Base-by-base conservation (phyloP, 1,139 yeast species). In the Saccharomyces hybrid region DNA sequence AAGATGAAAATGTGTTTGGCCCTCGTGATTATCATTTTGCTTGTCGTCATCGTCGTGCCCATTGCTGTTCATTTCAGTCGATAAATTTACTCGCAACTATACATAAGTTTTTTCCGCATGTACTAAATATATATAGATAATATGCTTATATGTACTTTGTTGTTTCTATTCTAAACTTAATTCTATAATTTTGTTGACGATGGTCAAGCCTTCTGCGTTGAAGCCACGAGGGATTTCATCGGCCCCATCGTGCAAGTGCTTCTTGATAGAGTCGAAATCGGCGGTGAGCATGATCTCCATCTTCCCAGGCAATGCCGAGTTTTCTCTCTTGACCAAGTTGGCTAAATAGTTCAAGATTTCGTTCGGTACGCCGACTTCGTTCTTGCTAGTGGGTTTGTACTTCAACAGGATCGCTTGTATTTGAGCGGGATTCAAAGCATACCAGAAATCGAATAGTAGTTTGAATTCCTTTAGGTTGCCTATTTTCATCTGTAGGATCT, bases 371-470 rank as follows among this genome's bases (percentile, higher is more conserved):
- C 97, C 97, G 5, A 89, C 82, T 74, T 93, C 98, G 68, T 90
- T 90, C 68, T 90, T 97, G 26, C 11, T 20, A 14, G 96, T 96
- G 59, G 86, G 87, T 60, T 83, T 83, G 70, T 93, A 93, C 71
- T 88, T 95, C 48, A 91, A 80, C 62, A 93, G 83, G 67, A 93
- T 77, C 70, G 88, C 87, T 73, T 93, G 98, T 61, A 93, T 84
- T 76, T 93, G 99, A 30, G 86, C 82, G 30, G 97, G 96, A 64
- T 86, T 88, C 74, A 93, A 80, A 7, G 93, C 86, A 78, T 90
- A 89, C 75, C 99, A 93, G 62, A 93, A 90, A 67, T 93, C 98
- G 73, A 88, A 88, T 59, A 93, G 86, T 56, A 93, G 87, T 63
- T 86, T 93, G 66, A 91, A 86, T 71, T 93, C 99, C 60, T 86